Conservation (phyloP, 306 rosid species). For the Delonix regia region DNA sequence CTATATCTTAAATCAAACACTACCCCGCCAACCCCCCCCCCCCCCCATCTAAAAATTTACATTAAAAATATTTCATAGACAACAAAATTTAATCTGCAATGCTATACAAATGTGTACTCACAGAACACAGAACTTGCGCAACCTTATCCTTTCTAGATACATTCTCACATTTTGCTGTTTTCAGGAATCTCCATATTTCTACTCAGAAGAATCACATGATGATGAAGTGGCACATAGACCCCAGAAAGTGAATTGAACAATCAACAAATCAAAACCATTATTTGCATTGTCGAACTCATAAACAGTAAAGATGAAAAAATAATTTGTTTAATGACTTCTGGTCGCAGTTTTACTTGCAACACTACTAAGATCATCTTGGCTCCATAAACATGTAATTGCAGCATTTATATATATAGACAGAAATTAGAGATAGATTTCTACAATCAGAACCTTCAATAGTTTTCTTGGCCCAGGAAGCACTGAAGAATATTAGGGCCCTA, state of each 20-base stretch:
- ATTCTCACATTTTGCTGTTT: slow-evolving; percentile 4
- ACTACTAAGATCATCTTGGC: not conserved
- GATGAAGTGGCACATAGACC: not conserved
- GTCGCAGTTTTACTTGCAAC: not conserved
- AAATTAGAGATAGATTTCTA: not conserved
- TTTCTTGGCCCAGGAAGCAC: not conserved
- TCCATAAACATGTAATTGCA: not conserved
- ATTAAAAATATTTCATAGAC: not conserved
- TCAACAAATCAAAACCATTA: not conserved
- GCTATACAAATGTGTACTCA: not conserved
- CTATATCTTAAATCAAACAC: not conserved
- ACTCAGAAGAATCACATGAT: slow-evolving; percentile 7
- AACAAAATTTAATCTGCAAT: not conserved
- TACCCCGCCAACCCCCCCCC: no score
- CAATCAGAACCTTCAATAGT: slow-evolving; percentile 21
- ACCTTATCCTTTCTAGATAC: not conserved
- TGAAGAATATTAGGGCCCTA: slow-evolving; percentile 1
- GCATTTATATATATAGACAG: not conserved
- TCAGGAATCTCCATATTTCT: slow-evolving; percentile 15
- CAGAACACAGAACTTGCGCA: not conserved
- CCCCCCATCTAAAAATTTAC: slow-evolving; percentile 3
- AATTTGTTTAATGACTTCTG: not conserved
- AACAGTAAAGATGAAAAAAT: not conserved
- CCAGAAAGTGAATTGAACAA: slow-evolving; percentile 1
- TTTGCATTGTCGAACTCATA: not conserved